Conservation (phyloP, 2,329 filamentous ascomycete genomes). For the Verticillium nonalfalfae region DNA sequence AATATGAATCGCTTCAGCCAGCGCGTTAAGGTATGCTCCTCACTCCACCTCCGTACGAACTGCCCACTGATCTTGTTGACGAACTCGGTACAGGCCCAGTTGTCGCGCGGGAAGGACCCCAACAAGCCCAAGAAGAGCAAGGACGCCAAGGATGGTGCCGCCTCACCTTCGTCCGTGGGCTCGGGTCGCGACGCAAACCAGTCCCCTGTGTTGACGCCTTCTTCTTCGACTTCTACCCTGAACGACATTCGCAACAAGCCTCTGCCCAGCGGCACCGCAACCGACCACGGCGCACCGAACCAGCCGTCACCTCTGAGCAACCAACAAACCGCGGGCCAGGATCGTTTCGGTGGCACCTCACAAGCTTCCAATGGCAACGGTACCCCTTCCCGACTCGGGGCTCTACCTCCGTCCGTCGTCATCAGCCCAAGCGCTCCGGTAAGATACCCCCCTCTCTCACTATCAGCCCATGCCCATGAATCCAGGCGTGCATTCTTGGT, state of each 20-base stretch:
- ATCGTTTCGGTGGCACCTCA: constrained; percentile 33
- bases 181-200: constrained; percentile 49
- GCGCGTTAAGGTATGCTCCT: constrained; percentile 33
- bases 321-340: constrained; percentile 27
- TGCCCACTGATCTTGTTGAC: constrained; percentile 32
- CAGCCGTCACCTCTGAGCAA: constrained; percentile 30
- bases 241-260: constrained; percentile 83
- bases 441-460: constrained; percentile 28
- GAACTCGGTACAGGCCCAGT: constrained; percentile 58
- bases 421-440: constrained; percentile 93
- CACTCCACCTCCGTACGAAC: constrained; percentile 7
- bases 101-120: constrained; percentile 82
- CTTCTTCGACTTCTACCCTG: constrained; percentile 82
- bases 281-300: constrained; percentile 33
- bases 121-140: constrained; percentile 80
- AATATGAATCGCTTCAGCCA: constrained; percentile 97
- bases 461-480: no score
- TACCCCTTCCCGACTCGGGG: constrained; percentile 57
- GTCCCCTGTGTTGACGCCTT: constrained; percentile 67
- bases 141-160: constrained; percentile 67
- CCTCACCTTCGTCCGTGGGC: constrained; percentile 62
- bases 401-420: constrained; percentile 78
- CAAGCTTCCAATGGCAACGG: constrained; percentile 37
- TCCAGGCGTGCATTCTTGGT: not conserved
- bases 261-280: constrained; percentile 48